Evolutionary conservation across 106 monocot genomes (phyloP), one percentile per base, ranked within the genome.

Genomic region (Agapanthus africanus): DNA sequence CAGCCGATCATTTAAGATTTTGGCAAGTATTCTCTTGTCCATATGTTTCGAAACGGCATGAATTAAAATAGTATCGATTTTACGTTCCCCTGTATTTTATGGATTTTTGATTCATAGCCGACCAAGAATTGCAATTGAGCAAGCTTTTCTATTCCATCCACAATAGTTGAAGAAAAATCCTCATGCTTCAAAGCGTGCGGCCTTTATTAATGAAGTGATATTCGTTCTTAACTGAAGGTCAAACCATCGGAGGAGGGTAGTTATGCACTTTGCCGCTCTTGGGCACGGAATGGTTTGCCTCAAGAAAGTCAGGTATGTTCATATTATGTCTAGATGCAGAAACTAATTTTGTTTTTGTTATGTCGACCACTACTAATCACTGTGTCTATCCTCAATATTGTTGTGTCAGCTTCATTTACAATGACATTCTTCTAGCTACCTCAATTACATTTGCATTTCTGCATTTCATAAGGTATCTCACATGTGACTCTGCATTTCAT

Each of bases 181-280:
- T 39, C 32, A 33, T 33, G 15, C 40, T 60, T 39, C 5, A 59
- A 31, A n/a, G 1, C 8, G 22, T 4, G 8, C 42, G 30, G 18
- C 31, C 34, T 47, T 61, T 51, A 34, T 52, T 76, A 15, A 63
- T 69, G 34, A 50, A 11, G 9, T 28, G 41, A 26, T 54, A n/a
- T 74, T 65, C 13, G 1, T 63, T 68, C 11, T 57, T 63, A 13
- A 40, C 52, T 67, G 74, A 77, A 90, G 89, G 89, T 82, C 73
- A 85, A 78, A 65, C 16, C 85, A 61, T 18, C 61, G 7, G 89
- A 85, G 35, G 72, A 70, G 35, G 72, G 61, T 21, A 68, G 85
- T 54, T 90, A 90, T 78, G 41, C 85, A 40, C 85, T 90, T 47
- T 85, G 89, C 62, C 75, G 89, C 32, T 85, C 85, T 70, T 90